Conservation (phyloP, 208 protist species). For the Naegleria lovaniensis region DNA sequence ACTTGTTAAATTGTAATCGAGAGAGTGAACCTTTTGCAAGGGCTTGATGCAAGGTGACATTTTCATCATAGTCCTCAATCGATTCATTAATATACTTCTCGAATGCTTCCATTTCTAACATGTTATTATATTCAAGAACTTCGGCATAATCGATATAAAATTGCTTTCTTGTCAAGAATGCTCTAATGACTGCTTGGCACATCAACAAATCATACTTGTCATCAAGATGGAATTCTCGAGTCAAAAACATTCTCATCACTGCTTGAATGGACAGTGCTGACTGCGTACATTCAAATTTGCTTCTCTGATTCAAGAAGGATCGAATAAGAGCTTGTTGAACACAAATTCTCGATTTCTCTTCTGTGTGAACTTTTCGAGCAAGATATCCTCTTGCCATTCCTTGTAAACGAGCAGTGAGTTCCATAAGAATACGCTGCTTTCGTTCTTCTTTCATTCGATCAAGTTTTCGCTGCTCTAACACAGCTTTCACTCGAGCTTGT, state of each 20-base stretch:
- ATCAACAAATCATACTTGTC: neutral
- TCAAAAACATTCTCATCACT: neutral
- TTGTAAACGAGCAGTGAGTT: neutral
- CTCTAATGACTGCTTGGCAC: neutral
- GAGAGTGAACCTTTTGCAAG: neutral
- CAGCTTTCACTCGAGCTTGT: neutral
- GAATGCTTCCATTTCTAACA: neutral
- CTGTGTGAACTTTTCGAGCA: neutral
- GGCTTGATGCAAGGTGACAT: neutral
- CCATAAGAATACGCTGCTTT: neutral
- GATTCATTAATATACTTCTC: neutral
- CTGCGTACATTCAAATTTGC: neutral
- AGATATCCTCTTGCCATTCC: neutral
- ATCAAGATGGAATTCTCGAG: neutral
- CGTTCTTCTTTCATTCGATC: neutral
- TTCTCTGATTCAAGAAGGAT: neutral
- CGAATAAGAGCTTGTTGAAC: neutral
- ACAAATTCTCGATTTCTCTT: neutral
- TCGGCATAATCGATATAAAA: neutral
- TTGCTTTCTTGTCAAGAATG: neutral
- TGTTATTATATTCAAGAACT: neutral
- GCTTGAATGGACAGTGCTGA: neutral
- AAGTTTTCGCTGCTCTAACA: neutral
- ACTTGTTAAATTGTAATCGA: neutral
- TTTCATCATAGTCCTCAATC: neutral